Evolutionary conservation across 2,329 filamentous ascomycete species (phyloP).

Genomic region (Coccinonectria pachysandricola): DNA sequence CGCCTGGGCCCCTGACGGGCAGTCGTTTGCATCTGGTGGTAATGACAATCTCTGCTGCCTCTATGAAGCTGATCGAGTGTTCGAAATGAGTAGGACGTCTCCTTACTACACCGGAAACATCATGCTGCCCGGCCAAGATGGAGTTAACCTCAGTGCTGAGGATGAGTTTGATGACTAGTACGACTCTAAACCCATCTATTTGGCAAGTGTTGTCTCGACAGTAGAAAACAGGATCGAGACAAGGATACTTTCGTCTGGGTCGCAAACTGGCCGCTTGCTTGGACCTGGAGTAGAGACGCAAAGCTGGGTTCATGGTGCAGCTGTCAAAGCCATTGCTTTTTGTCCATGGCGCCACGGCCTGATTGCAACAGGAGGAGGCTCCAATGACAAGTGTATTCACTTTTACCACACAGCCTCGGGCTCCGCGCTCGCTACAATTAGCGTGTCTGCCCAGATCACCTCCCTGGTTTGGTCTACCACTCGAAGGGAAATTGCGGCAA

Average conservation of each 20-base stretch:
- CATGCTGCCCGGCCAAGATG: no score
- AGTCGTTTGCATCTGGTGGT: conserved; percentile 73
- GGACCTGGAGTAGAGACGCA: conserved; percentile 52
- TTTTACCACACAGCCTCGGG: conserved; percentile 87
- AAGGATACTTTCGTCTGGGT: conserved; percentile 17
- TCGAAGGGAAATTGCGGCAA: conserved; percentile 78
- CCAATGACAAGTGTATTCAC: conserved; percentile 89
- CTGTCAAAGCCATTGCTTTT: conserved; percentile 94
- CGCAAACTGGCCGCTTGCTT: conserved; percentile 36
- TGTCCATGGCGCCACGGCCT: conserved; percentile 87
- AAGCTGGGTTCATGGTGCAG: conserved; percentile 69
- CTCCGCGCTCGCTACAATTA: conserved; percentile 76
- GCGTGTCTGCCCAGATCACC: conserved; percentile 88
- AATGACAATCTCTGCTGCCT: conserved; percentile 88
- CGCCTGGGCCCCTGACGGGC: conserved; percentile 72
- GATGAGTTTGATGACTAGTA: no score
- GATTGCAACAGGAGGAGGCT: conserved; percentile 83
- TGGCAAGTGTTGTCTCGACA: no score
- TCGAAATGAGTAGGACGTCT: no score
- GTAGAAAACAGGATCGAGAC: conserved; percentile 4
- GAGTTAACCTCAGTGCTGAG: no score
- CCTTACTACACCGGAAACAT: no score
- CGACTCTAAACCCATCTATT: no score
- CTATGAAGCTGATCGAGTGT: conserved; percentile 58
- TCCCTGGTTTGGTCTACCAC: conserved; percentile 83